These are phyloP conservation scores for Saturnispora diversa DNA, from an alignment of 805 yeast genomes.

Conservation along the genomic window DNA sequence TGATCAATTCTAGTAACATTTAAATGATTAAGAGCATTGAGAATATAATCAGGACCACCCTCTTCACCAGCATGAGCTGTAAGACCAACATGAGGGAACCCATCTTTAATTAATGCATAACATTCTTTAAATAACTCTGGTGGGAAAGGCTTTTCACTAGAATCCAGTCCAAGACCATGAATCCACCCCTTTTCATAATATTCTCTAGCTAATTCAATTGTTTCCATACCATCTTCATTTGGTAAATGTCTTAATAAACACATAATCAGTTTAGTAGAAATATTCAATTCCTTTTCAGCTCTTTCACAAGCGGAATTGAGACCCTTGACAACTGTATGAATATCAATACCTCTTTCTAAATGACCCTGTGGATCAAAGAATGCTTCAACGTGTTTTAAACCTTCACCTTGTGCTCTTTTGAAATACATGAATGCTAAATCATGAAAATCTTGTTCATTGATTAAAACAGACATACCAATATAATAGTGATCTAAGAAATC, in stretches of 20 bases:
- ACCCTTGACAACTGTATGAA: constrained; percentile 57
- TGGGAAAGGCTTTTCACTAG: constrained; percentile 71
- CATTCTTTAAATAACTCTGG: constrained; percentile 63
- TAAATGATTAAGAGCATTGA: constrained; percentile 48
- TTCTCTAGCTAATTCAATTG: constrained; percentile 45
- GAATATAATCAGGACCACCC: constrained; percentile 66
- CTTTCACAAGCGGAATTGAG: constrained; percentile 58
- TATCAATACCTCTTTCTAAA: constrained; percentile 52
- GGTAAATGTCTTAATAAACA: constrained; percentile 74
- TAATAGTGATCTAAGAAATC: constrained; percentile 75
- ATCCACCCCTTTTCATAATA: constrained; percentile 51
- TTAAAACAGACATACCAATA: constrained; percentile 71
- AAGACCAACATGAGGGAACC: constrained; percentile 47
- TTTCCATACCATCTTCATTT: constrained; percentile 45
- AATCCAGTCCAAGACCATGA: constrained; percentile 75
- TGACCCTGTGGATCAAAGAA: constrained; percentile 87
- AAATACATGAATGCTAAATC: constrained; percentile 74
- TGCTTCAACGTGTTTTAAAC: constrained; percentile 62
- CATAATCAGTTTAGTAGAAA: constrained; percentile 69
- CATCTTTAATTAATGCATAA: constrained; percentile 40
- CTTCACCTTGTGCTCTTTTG: constrained; percentile 48
- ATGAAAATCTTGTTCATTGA: constrained; percentile 62
- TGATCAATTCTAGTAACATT: constrained; percentile 71
- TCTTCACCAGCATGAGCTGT: constrained; percentile 92
- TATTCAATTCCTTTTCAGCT: constrained; percentile 52